Percentiles rank a stretch among this genome's conserved stretches.
phyloP scores from a whole-genome alignment of 345 rosid genomes.

The Heritiera littoralis region DNA sequence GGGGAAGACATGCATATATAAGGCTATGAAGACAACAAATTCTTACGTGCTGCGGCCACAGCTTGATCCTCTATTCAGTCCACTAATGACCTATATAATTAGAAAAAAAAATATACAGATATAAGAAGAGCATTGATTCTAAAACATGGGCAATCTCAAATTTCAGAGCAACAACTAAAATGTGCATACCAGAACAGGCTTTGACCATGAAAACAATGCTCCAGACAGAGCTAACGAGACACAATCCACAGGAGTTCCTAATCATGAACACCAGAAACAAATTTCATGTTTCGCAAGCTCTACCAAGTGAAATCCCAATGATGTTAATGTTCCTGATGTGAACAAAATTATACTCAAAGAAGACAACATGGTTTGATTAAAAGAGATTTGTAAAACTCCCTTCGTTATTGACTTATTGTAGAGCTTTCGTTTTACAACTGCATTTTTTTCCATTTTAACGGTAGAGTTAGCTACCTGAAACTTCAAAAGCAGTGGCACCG shows the following conservation, averaged over 20 bases:
- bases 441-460: background rate
- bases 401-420: no score
- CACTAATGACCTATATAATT: conserved; percentile 44
- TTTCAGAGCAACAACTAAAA: background rate
- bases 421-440: no score
- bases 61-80: conserved; percentile 47
- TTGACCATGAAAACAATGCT: conserved; percentile 48
- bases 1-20: background rate
- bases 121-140: background rate
- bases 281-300: background rate
- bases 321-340: background rate
- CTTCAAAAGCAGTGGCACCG: conserved; percentile 61
- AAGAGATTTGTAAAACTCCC: background rate
- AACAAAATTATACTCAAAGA: background rate
- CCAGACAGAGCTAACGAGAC: conserved; percentile 56
- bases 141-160: background rate
- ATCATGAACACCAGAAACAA: conserved; percentile 7
- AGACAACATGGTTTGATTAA: background rate
- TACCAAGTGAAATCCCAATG: background rate
- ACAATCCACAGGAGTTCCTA: conserved; percentile 57
- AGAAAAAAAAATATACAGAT: background rate
- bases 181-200: conserved; percentile 42
- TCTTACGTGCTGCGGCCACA: conserved; percentile 47
- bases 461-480: conserved; percentile 43
- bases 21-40: background rate